Evolutionary conservation across 192 early-diverging fungal genomes (phyloP), one percentile per base, ranked within the genome.

Genomic region (Phycomyces nitens): DNA sequence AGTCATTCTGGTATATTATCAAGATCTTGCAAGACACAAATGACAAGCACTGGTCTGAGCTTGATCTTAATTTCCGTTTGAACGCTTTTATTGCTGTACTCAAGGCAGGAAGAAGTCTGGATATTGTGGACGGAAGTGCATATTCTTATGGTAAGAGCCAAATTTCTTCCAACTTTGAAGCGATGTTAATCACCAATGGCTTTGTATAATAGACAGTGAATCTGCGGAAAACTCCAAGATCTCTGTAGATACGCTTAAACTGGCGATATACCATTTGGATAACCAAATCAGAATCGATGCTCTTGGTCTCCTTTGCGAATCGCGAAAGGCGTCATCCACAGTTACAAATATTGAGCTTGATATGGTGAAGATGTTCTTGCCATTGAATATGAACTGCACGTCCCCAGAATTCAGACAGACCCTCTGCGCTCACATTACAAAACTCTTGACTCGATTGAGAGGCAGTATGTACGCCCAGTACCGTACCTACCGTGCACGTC

Each of bases 371-470:
- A 61, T 72, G 23, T 90, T 91, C 47, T 70, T 96, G 23, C 77
- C 80, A 0, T 82, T 86, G 15, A 93, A 92, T 60, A 58, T 86
- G 52, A 89, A 86, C 42, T 83, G 81, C 15, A 86, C 88, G 21
- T 85, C 85, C 21, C 88, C 92, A 0, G 92, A 94, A 41, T 94
- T 92, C 72, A 83, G 94, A 11, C 92, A 94, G 73, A 84, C 84
- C 59, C 74, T 93, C 47, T 79, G 76, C 39, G 80, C 80, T 12
- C 75, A 85, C 49, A 57, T 88, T 27, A 82, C 80, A 7, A 78
- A 83, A 49, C 69, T 92, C 26, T 77, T 89, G 27, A 71, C 77
- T 12, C 79, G 87, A n/a, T 74, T 92, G 56, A 74, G 77, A 26
- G 80, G 79, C 5, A 84, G 80, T 50, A 34, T 76, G 22, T 82